These are phyloP conservation scores for Truncatella angustata DNA, from an alignment of 2,329 filamentous ascomycete species.

Conservation along the genomic window DNA sequence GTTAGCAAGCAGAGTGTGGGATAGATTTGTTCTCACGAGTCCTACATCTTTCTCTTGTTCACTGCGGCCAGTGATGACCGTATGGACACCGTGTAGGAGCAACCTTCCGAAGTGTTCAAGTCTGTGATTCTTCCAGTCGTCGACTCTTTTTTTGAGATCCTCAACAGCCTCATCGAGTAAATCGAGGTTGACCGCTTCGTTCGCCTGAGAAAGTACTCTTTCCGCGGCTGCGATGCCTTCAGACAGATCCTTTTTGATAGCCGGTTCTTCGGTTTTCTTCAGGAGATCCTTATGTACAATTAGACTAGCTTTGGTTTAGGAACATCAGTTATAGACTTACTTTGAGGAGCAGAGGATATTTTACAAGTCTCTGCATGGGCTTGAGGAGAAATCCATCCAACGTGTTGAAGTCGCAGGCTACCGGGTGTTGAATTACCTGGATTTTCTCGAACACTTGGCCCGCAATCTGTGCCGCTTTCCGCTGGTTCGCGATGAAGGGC, in stretches of 20 bases:
- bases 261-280: conserved; percentile 73
- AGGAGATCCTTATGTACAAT: conserved; percentile 67
- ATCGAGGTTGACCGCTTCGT: conserved; percentile 87
- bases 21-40: conserved; percentile 29
- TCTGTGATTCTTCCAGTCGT: conserved; percentile 95
- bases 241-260: conserved; percentile 68
- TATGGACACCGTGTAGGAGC: conserved; percentile 84
- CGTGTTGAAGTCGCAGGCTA: conserved; percentile 83
- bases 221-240: conserved; percentile 80
- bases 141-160: conserved; percentile 78
- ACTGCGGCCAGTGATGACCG: conserved; percentile 83
- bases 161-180: conserved; percentile 79
- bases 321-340: conserved; percentile 41
- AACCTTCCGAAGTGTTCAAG: conserved; percentile 90
- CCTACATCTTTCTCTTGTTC: conserved; percentile 86
- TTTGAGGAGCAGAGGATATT: conserved; percentile 88
- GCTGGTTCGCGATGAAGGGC: conserved; percentile 95
- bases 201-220: conserved; percentile 78
- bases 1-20: conserved; percentile 1
- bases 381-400: conserved; percentile 92
- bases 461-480: conserved; percentile 83
- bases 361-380: conserved; percentile 91
- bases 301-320: conserved; percentile 17
- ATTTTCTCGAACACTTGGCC: conserved; percentile 87
- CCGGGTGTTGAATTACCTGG: conserved; percentile 68